These are phyloP conservation scores for Fusarium longipes DNA, from an alignment of 2,329 filamentous ascomycete species.

Conservation along the genomic window DNA sequence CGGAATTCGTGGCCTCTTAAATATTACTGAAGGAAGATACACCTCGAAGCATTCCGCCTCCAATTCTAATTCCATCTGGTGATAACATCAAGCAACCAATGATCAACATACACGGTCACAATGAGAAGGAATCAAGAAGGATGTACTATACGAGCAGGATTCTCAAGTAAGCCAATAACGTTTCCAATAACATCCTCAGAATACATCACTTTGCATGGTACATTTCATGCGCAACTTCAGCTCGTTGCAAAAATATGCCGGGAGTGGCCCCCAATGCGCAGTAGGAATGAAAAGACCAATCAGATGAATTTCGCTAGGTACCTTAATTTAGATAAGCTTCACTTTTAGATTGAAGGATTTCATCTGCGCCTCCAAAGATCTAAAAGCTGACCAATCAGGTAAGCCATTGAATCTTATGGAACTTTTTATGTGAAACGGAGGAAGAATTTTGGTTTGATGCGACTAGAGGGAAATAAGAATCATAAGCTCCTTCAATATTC, in stretches of 20 bases:
- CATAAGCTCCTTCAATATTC: neutral
- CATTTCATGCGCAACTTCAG: neutral
- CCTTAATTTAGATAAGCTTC: slow-evolving; percentile 1
- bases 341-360: neutral
- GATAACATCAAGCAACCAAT: neutral
- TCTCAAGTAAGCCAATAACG: neutral
- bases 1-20: neutral
- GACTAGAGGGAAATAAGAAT: neutral
- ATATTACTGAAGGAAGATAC: neutral
- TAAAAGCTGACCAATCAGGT: neutral
- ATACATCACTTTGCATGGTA: neutral
- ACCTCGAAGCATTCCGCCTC: no score
- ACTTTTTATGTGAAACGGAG: neutral
- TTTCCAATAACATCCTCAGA: neutral
- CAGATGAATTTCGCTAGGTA: neutral
- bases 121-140: neutral
- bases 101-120: neutral
- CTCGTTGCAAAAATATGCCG: neutral
- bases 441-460: neutral
- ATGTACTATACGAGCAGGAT: neutral
- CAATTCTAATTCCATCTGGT: neutral
- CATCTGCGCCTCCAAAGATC: neutral
- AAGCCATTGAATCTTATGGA: no score
- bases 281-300: neutral
- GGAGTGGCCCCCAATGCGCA: neutral